phyloP scores from a whole-genome alignment of 345 rosid genomes.

The Kandelia obovata region DNA sequence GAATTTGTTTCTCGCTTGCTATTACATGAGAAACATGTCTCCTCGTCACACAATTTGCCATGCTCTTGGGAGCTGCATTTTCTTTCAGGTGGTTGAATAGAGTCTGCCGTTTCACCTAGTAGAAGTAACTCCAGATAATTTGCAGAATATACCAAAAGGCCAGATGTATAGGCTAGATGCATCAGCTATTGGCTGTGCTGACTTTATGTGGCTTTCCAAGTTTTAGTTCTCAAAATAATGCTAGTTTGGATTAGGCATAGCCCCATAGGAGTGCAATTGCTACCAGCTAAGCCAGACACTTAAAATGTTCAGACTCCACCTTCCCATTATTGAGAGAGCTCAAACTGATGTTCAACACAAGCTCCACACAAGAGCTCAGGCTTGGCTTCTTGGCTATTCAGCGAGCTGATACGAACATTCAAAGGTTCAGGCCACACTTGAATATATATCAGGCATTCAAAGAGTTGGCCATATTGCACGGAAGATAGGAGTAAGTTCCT shows the following conservation, averaged over 20 bases:
- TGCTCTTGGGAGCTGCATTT: conserved; percentile 31
- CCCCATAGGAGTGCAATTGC: neutral
- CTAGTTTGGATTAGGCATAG: neutral
- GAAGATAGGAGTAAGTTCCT: too few species aligned
- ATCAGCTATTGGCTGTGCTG: neutral
- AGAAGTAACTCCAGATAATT: neutral
- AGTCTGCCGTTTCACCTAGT: conserved; percentile 44
- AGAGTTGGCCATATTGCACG: too few species aligned
- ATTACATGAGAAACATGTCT: conserved; percentile 41
- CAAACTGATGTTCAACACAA: too few species aligned
- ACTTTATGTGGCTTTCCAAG: neutral
- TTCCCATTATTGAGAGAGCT: too few species aligned
- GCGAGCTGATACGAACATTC: too few species aligned
- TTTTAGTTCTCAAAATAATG: neutral
- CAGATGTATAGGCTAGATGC: too few species aligned
- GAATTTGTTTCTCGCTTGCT: conserved; percentile 20
- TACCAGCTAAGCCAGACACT: neutral
- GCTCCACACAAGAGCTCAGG: too few species aligned
- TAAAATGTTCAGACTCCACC: too few species aligned
- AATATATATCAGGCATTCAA: too few species aligned
- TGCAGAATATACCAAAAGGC: neutral
- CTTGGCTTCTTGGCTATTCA: too few species aligned
- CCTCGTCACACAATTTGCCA: conserved; percentile 23
- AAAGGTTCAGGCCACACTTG: too few species aligned
- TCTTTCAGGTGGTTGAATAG: conserved; percentile 27